Base-by-base conservation (phyloP, 2,329 filamentous ascomycete species). In the Acephala macrosclerotiorum region DNA sequence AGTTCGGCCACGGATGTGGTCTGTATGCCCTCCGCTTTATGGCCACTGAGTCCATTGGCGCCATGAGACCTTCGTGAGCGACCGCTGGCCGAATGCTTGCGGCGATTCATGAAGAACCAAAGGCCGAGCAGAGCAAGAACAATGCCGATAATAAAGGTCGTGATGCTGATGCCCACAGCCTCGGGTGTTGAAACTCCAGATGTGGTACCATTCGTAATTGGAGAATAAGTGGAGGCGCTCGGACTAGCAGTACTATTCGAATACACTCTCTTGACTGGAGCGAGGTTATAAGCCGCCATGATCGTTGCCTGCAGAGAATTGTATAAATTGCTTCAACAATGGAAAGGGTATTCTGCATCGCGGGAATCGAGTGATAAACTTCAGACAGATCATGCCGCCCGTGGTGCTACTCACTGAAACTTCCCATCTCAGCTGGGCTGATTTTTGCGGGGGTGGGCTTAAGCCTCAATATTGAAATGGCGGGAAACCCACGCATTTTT, bases 1-100 rank as follows among this genome's bases (percentile, higher is more conserved):
- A 78, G 76, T n/a, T 72, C 69, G 5, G 16, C 8, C 1, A 18
- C 22, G 18, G 49, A 33, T 29, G 49, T 49, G 5, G 45, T 29
- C 6, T 22, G 45, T 11, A 25, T 8, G n/a, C 4, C 11, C 33
- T 18, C 49, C 14, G 14, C 9, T 29, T 53, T 53, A 6, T 53
- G 25, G 47, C 49, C 25, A 29, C 18, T 4, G 25, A 16, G 14
- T 33, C 25, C 12, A 33, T 18, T 33, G 2, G 2, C 26, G 14
- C 14, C 7, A 18, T 14, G 1, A 4, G 49, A 53, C 4, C n/a
- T 33, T 3, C 9, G 49, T 16, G 22, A 53, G 7, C 49, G 5
- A 33, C 5, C 11, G 25, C 49, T 25, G 1, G 26, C 3, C 2
- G 49, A 53, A 33, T 29, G 49, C 49, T 53, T 53, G 40, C 42